Conservation (phyloP, 192 early-diverging fungal genomes). For the Backusella sp. region DNA sequence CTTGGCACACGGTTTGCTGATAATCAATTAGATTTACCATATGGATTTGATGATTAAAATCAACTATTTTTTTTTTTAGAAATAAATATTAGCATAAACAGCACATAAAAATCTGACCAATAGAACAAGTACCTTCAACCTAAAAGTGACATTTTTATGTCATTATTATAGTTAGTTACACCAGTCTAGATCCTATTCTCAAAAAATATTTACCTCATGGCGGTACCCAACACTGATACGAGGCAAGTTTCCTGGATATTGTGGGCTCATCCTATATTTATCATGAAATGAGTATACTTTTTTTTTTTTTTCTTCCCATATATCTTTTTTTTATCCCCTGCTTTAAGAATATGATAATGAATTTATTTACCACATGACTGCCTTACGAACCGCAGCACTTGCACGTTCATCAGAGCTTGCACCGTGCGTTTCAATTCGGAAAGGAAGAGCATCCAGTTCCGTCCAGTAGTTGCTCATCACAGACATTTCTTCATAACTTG, state of each 20-base stretch:
- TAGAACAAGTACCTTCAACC: constrained; percentile 33
- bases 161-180: neutral
- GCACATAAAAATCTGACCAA: neutral
- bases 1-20: constrained; percentile 55
- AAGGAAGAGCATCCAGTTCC: constrained; percentile 74
- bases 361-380: constrained; percentile 51
- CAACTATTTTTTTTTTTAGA: constrained; percentile 45
- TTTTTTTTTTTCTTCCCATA: neutral
- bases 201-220: constrained; percentile 49
- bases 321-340: neutral
- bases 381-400: constrained; percentile 70
- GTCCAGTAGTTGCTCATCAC: constrained; percentile 64
- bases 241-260: constrained; percentile 71
- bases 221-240: constrained; percentile 63
- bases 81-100: neutral
- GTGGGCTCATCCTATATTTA: constrained; percentile 56
- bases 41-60: constrained; percentile 70
- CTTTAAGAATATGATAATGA: neutral
- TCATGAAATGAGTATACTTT: neutral
- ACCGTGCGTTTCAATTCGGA: constrained; percentile 66
- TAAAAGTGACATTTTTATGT: neutral
- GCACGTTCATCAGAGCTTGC: constrained; percentile 65
- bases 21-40: constrained; percentile 67
- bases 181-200: neutral
- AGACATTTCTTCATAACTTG: constrained; percentile 38